phyloP scores from a whole-genome alignment of 768 basidiomycete species.

The Cystofilobasidium bisporidii region DNA sequence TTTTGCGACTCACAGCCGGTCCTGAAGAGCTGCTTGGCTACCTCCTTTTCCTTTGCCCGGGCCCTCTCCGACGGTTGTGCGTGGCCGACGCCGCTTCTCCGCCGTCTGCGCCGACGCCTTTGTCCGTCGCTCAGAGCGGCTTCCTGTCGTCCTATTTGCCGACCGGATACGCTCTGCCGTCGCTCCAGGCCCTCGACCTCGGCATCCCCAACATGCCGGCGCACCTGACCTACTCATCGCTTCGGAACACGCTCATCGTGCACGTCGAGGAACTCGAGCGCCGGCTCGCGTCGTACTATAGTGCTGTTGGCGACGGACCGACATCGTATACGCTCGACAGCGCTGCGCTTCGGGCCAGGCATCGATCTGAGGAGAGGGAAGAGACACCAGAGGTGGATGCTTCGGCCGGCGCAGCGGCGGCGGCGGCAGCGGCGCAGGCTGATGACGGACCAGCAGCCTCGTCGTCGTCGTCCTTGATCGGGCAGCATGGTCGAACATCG shows the following conservation, averaged over 20 bases:
- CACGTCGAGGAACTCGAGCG: slow-evolving; percentile 26
- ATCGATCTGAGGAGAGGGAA: background rate
- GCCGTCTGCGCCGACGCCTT: background rate
- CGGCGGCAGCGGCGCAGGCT: too few species aligned
- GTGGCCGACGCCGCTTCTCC: background rate
- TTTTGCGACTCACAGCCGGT: too few species aligned
- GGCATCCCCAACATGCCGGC: slow-evolving; percentile 19
- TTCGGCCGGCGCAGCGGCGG: too few species aligned
- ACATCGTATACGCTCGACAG: background rate
- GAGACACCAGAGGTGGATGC: background rate
- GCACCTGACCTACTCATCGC: slow-evolving; percentile 24
- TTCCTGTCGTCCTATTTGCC: slow-evolving; percentile 23
- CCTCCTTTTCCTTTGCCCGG: too few species aligned
- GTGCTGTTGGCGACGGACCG: background rate
- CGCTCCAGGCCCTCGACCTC: slow-evolving; percentile 27
- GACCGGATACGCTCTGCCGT: slow-evolving; percentile 16
- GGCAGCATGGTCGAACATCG: background rate
- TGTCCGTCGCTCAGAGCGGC: slow-evolving; percentile 1
- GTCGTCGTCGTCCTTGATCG: too few species aligned
- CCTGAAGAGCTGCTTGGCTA: too few species aligned
- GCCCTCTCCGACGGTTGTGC: background rate
- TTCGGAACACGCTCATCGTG: slow-evolving; percentile 15
- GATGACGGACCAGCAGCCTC: too few species aligned
- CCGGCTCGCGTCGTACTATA: slow-evolving; percentile 11
- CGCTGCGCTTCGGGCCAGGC: background rate